Evolutionary conservation across 2,329 filamentous ascomycete genomes (phyloP).

Genomic region (Penicillium sclerotiorum): DNA sequence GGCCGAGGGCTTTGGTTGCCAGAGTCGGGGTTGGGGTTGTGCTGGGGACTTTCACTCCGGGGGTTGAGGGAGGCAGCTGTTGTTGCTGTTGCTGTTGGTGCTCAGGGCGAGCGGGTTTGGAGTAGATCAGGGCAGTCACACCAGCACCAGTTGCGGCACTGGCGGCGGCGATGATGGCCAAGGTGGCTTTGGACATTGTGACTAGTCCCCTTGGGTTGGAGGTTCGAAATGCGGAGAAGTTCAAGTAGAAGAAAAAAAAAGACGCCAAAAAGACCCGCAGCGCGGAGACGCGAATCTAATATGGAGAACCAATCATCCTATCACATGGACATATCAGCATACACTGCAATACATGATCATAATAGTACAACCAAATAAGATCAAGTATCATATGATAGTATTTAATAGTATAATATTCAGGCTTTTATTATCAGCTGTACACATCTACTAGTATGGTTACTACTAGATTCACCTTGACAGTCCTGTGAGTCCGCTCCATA

Average conservation of each 20-base stretch:
- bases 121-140: constrained; percentile 69
- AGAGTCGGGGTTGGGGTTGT: constrained; percentile 27
- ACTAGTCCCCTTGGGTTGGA: not conserved
- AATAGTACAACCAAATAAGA: no score
- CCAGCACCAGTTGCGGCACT: constrained; percentile 77
- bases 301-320: not conserved
- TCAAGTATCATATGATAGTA: no score
- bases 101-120: constrained; percentile 42
- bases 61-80: constrained; percentile 35
- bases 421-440: no score
- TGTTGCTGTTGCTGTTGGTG: constrained; percentile 29
- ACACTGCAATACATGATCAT: no score
- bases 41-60: constrained; percentile 32
- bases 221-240: not conserved
- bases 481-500: no score
- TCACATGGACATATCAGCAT: no score
- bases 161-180: constrained; percentile 74
- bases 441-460: no score
- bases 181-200: constrained; percentile 74
- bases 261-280: constrained; percentile 8
- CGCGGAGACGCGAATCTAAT: no score
- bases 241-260: constrained; percentile 4
- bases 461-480: no score
- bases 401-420: no score
- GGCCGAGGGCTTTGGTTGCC: constrained; percentile 33